Evolutionary conservation across 2,329 filamentous ascomycete genomes (phyloP), one percentile per base, ranked within the genome.

Genomic region (Botrytis fabae): DNA sequence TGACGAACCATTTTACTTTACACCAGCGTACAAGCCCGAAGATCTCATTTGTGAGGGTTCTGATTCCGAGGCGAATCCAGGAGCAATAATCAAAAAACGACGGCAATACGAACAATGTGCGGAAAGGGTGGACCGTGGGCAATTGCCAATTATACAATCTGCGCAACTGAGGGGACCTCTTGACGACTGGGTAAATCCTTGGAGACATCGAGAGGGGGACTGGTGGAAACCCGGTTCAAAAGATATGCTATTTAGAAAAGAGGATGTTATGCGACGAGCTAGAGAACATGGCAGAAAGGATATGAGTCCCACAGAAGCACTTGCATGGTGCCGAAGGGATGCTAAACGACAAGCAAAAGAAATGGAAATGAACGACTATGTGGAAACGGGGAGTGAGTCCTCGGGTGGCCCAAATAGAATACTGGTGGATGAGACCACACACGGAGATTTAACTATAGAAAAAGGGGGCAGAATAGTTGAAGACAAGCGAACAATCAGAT

Each of bases 111-210:
- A 92, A 79, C 81, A 83, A 0, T 86, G 90, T 20, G 91, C 88
- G 1, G 82, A 85, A 46, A 84, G 85, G 48, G 93, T 87, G 76
- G 82, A 92, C 54, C 81, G 84, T 10, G 91, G 91, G 0, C 82
- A 85, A 44, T 79, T 84, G 2, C 85, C 91, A 0, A 78, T 86
- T 38, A 83, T 94, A 4, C 80, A 90, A 4, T 91, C 91, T 20
- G 87, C 91, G 10, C 81, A 82, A 9, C 82, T 93, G 4, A 85
- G 82, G 74, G 91, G 91, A 0, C 91, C 91, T 0, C 91, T 93
- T 75, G 83, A 81, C 2, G 85, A 85, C 35, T 89, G 87, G 87
- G 77, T 79, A 46, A 88, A 88, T 75, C 87, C 87, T 22, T 89
- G 87, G 87, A 78, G 80, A 60, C 74, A 60, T 72, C 74, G 79